Base-by-base conservation (phyloP, 2,329 filamentous ascomycete genomes). In the Periconia sp. region DNA sequence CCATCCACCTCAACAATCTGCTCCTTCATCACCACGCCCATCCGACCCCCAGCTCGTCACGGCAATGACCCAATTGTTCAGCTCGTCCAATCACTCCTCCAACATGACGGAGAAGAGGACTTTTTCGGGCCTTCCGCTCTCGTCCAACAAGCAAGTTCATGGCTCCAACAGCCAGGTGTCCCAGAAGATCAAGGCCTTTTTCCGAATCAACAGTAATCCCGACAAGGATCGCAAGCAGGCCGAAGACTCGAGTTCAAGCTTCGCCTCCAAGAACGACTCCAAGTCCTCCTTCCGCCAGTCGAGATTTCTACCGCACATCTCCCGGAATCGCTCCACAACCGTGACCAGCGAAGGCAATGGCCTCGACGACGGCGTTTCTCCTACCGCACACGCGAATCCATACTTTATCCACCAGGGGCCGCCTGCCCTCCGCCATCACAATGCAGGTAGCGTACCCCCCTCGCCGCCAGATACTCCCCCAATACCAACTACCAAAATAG, bases 391-490 rank as follows among this genome's bases (percentile, higher is more conserved):
- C 70, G 93, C 92, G 60, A 99, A 99, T 73, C 94, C 94, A 17
- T 99, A 99, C 77, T 99, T 97, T 75, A 90, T 87, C 62, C 94
- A 97, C 73, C 94, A 99, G 77, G 94, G 94, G 53, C 92, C 92
- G 65, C 94, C 94, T 3, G 90, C 91, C 60, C 81, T 97, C 65
- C 88, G 93, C 70, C 94, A 99, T 78, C 92, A 95, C 78, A 96
- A 97, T 74, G 91, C 94, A 63, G 90, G 88, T 68, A 97, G 92
- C 60, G 90, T 96, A 35, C 92, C 94, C 14, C 91, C 92, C 13
- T 96, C 92, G 57, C 93, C 94, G 30, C 91, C 93, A 43, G 92
- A 96, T 72, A 96, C 92, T 1, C 92, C 93, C 18, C 85, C 85
- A 57, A 80, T 93, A 61, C 68, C 73, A 35, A 74, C 67, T 35